Evolutionary conservation across 1,284 basidiomycete species (phyloP).

Genomic region (Heliocybe sulcata): DNA sequence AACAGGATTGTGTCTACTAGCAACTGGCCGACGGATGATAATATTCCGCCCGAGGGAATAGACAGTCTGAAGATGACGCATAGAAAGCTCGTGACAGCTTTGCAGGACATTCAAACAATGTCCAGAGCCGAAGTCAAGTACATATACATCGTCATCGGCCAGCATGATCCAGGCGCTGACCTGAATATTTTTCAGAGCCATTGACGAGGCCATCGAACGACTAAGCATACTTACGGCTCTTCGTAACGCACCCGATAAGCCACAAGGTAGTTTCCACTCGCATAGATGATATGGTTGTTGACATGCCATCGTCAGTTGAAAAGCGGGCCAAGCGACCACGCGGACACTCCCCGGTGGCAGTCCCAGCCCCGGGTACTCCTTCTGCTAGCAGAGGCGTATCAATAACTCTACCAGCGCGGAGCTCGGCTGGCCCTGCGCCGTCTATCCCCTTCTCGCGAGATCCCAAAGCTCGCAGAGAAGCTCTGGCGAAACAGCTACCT

Average conservation of each 20-base stretch:
- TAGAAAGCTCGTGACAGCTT: conserved; percentile 50
- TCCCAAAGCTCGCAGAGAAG: conserved; percentile 55
- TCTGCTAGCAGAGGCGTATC: conserved; percentile 37
- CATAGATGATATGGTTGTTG: not conserved
- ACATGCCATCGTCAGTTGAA: conserved; percentile 28
- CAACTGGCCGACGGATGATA: conserved; percentile 62
- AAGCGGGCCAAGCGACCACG: conserved; percentile 73
- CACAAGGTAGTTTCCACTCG: conserved; percentile 37
- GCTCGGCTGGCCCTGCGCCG: conserved; percentile 50
- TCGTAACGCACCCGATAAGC: conserved; percentile 57
- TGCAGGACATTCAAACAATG: conserved; percentile 52
- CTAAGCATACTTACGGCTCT: conserved; percentile 63
- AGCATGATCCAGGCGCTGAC: not conserved
- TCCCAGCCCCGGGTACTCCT: conserved; percentile 26
- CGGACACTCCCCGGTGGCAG: conserved; percentile 52
- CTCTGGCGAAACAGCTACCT: conserved; percentile 51
- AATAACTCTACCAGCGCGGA: conserved; percentile 47
- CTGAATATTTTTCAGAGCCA: conserved; percentile 36
- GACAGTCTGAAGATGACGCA: conserved; percentile 55
- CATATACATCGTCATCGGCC: conserved; percentile 14
- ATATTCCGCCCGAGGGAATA: conserved; percentile 56
- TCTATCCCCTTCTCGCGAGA: conserved; percentile 53
- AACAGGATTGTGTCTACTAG: conserved; percentile 55
- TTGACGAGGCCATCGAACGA: conserved; percentile 64
- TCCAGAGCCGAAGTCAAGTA: conserved; percentile 63